Base-by-base conservation (phyloP, 495 filamentous ascomycete species). In the Pseudomonodictys pantanalensis region DNA sequence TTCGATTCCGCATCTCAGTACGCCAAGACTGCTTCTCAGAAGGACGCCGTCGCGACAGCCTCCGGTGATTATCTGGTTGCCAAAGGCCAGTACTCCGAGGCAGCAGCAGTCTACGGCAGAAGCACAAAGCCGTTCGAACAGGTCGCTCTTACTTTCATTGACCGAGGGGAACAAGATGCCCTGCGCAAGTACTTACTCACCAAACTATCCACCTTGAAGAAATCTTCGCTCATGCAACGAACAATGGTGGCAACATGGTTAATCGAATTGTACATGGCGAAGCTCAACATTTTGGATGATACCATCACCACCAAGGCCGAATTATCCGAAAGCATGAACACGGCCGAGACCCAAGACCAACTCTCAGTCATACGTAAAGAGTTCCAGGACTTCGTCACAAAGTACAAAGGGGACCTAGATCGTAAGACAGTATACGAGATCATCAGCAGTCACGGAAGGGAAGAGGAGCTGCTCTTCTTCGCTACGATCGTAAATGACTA, bases 41-140 rank as follows among this genome's bases (percentile, higher is more conserved):
- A 84, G 66, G 93, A 97, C 72, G 86, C 88, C 22, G 88, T 97
- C 30, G 85, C 93, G 1, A 90, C 88, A 48, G 90, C 90, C 3
- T 93, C 88, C 24, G 93, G 93, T 15, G 95, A 98, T 68, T 86
- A 87, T 70, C 78, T 98, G 0, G 83, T 90, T 39, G 81, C 78
- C 54, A 90, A 89, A 75, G 89, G 90, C 10, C 80, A 85, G 29
- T 96, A 84, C 69, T 69, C 85, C 26, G 91, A 97, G 69, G 93
- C 93, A 15, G 95, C 93, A 10, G 82, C 79, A 29, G 84, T 96
- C 24, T 96, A 95, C 76, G 93, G 93, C 28, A 90, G 88, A 74
- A 97, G 92, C 75, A 96, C 87, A 66, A 97, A 97, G 76, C 86
- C 73, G 1, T 98, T 98, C 62, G 93, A 98, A 67, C 90, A 98